These are phyloP conservation scores for Glycine tomentella DNA, from an alignment of 306 rosid species.

Conservation along the genomic window DNA sequence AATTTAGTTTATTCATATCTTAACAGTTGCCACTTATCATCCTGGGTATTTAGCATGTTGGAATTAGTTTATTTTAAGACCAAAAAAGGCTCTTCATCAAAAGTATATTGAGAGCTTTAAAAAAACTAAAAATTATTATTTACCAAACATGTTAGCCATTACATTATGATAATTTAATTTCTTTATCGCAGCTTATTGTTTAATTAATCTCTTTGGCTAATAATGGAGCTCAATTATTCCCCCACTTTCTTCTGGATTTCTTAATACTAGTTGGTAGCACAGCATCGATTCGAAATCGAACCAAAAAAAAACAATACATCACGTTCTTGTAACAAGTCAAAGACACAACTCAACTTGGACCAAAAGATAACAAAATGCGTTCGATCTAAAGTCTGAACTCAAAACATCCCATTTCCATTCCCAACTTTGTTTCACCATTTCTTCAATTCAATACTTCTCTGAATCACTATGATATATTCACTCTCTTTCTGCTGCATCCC, in stretches of 20 bases:
- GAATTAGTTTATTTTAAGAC: no score
- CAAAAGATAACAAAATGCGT: background rate
- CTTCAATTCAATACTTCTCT: background rate
- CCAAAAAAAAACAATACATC: background rate
- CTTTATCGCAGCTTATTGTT: background rate
- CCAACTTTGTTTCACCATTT: background rate
- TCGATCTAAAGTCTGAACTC: conserved; percentile 13
- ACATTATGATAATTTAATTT: background rate
- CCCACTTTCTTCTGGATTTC: conserved; percentile 5
- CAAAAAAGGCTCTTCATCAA: no score
- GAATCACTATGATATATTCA: conserved; percentile 10
- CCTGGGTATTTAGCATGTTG: no score
- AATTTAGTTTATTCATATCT: no score
- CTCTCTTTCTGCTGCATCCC: conserved; percentile 11
- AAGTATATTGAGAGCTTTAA: no score
- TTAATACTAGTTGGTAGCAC: background rate
- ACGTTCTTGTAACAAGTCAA: conserved; percentile 34
- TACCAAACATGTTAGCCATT: background rate
- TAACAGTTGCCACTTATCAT: no score
- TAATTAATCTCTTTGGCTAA: background rate
- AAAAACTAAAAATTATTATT: background rate
- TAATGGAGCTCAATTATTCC: conserved; percentile 24
- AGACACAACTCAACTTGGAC: background rate
- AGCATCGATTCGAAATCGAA: conserved; percentile 6
- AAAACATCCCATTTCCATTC: background rate